These are phyloP conservation scores for Lactarius trivialis DNA, from an alignment of 768 basidiomycete genomes.

Conservation along the genomic window DNA sequence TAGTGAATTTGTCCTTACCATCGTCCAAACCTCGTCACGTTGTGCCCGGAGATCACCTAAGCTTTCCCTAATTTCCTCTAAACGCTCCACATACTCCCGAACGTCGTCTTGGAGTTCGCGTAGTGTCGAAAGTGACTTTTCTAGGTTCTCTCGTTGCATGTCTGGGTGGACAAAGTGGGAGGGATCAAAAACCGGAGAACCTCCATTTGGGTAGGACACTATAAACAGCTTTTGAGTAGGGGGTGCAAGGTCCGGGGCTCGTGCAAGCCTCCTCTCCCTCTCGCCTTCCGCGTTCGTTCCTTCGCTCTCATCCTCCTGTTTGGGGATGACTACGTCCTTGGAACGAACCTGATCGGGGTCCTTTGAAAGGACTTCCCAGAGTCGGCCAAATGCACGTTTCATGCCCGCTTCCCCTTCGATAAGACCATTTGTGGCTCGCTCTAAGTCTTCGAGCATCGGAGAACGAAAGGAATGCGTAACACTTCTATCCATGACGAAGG, in stretches of 20 bases:
- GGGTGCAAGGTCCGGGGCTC: conserved; percentile 62
- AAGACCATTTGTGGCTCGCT: conserved; percentile 73
- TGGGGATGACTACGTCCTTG: conserved; percentile 47
- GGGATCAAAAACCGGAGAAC: conserved; percentile 44
- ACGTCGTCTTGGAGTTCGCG: conserved; percentile 83
- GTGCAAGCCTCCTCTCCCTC: conserved; percentile 41
- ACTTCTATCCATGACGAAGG: conserved; percentile 80
- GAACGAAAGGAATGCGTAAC: conserved; percentile 82
- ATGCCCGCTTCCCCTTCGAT: conserved; percentile 77
- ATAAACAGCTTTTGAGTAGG: conserved; percentile 64
- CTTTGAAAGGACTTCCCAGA: conserved; percentile 79
- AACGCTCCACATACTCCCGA: conserved; percentile 76
- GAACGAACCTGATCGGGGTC: conserved; percentile 41
- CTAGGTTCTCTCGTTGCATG: conserved; percentile 61
- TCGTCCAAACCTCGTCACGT: conserved; percentile 67
- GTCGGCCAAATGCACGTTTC: conserved; percentile 64
- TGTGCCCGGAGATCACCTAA: conserved; percentile 70
- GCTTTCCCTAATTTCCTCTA: conserved; percentile 78
- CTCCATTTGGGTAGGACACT: conserved; percentile 42
- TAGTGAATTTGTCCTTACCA: conserved; percentile 67
- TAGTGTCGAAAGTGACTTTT: conserved; percentile 66
- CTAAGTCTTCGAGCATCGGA: conserved; percentile 67
- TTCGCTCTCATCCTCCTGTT: conserved; percentile 56
- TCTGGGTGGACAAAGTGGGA: conserved; percentile 61
- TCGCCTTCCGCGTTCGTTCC: conserved; percentile 34